Percentiles rank a stretch among this genome's conserved stretches.
phyloP scores from a whole-genome alignment of 192 early-diverging fungal genomes.

The Endogone sp. region DNA sequence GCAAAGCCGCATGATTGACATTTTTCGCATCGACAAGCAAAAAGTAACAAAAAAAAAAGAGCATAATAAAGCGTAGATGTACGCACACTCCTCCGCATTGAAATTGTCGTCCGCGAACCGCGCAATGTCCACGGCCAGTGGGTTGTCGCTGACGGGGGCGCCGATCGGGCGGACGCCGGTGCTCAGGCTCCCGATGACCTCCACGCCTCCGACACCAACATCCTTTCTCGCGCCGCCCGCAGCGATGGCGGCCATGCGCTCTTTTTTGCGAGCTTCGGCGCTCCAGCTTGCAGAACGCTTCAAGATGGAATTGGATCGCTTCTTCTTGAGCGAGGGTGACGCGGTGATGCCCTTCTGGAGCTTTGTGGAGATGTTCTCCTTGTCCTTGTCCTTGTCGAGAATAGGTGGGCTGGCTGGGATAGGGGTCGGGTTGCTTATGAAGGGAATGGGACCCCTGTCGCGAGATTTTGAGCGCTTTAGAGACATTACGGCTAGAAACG shows the following conservation, averaged over 20 bases:
- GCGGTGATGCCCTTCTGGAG: not conserved
- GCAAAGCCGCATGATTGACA: not conserved
- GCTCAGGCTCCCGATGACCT: not conserved
- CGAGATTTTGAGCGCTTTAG: constrained; percentile 11
- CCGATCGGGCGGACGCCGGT: not conserved
- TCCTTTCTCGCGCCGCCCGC: constrained; percentile 1
- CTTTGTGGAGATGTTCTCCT: not conserved
- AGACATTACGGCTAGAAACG: too few species aligned
- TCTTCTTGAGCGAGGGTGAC: constrained; percentile 2
- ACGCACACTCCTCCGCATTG: constrained; percentile 43
- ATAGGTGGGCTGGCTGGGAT: not conserved
- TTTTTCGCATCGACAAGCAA: not conserved
- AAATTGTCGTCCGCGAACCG: constrained; percentile 50
- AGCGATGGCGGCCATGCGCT: not conserved
- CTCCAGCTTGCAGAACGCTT: constrained; percentile 10
- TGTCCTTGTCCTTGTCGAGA: not conserved
- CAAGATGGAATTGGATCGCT: constrained; percentile 7
- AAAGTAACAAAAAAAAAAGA: not conserved
- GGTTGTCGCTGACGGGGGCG: not conserved
- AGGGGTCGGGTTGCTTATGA: constrained; percentile 9
- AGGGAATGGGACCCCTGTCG: constrained; percentile 3
- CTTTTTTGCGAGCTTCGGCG: constrained; percentile 6
- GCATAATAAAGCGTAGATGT: too few species aligned
- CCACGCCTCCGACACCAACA: not conserved
- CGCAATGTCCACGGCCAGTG: constrained; percentile 38